Conservation (phyloP, 352 stramenopile species). For the Thraustochytrium striatum region DNA sequence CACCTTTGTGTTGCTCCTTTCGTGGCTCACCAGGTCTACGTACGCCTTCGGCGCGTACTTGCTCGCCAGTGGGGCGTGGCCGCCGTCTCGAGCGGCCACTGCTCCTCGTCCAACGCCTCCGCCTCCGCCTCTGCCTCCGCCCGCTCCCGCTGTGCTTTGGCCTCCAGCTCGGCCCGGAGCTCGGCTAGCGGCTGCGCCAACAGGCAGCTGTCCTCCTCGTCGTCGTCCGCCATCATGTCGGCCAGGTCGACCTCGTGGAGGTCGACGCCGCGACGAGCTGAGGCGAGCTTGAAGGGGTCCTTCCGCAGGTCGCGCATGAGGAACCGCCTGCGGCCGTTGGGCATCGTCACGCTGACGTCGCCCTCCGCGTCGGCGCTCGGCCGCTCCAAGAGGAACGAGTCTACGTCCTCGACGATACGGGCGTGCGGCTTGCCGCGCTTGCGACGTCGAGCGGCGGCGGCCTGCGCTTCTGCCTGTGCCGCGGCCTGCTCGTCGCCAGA, state of each 20-base stretch:
- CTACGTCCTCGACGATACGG: not conserved
- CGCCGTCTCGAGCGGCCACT: not conserved
- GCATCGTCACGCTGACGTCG: not conserved
- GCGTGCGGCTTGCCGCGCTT: not conserved
- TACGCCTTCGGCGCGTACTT: slow-evolving; percentile 91
- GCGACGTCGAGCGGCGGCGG: slow-evolving; percentile 39
- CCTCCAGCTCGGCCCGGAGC: not conserved
- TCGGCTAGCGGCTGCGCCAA: not conserved
- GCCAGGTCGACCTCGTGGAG: not conserved
- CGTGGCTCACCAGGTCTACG: slow-evolving; percentile 88
- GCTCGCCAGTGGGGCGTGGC: not conserved
- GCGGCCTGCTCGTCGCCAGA: slow-evolving; percentile 71
- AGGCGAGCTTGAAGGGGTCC: not conserved
- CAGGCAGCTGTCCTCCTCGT: not conserved
- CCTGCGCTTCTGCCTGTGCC: slow-evolving; percentile 67
- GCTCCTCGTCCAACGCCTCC: not conserved
- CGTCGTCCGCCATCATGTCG: too few relatives aligned
- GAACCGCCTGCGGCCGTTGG: not conserved
- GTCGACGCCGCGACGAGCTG: not conserved
- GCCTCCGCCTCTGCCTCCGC: not conserved
- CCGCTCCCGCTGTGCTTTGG: not conserved
- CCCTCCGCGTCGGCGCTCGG: not conserved
- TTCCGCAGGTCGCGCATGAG: not conserved
- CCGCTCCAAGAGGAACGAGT: not conserved
- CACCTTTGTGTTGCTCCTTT: slow-evolving; percentile 92